Base-by-base conservation (phyloP, 768 basidiomycete species). In the Gautieria morchelliformis region DNA sequence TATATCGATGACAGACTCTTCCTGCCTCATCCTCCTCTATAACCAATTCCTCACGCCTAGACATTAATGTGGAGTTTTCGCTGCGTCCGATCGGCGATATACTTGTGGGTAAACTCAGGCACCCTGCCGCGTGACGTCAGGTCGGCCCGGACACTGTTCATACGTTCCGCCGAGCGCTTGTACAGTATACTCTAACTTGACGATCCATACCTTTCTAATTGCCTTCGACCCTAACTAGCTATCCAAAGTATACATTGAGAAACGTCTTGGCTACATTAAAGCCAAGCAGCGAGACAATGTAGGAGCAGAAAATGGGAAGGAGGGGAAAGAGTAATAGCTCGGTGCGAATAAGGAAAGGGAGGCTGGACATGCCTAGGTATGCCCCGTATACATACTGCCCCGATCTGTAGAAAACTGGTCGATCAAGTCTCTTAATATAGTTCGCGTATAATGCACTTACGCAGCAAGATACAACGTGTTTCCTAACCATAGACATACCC, bases 401-500 rank as follows among this genome's bases (percentile, higher is more conserved):
- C 87, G 30, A 89, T 91, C 60, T n/a, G 27, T 27, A 27, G 61
- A 5, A 55, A 49, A 20, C 30, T 47, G 53, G 41, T 48, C 32
- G 42, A 32, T 24, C 27, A 24, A 19, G 46, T 35, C 44, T 24
- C 11, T 19, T 11, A 17, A 24, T 30, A 2, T 22, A 24, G 8
- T 12, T 35, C 46, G 30, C n/a, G 41, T 41, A 35, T 37, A 51
- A 56, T 46, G 47, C 17, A 76, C 81, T 61, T 72, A 89, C 84
- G 89, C 94, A 22, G 85, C 84, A 27, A 97, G 80, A 69, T 93
- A 94, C 10, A 94, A 72, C 1, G 93, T 94, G 61, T 97, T 97
- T 49, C 93, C 95, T 22, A 93, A 77, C 75, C 88, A 87, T 40
- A 97, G 77, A 67, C 92, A 95, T n/a, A 94, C 81, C 94, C 94